Evolutionary conservation across 2,329 filamentous ascomycete genomes (phyloP).

Genomic region (Botrytis sinoallii): DNA sequence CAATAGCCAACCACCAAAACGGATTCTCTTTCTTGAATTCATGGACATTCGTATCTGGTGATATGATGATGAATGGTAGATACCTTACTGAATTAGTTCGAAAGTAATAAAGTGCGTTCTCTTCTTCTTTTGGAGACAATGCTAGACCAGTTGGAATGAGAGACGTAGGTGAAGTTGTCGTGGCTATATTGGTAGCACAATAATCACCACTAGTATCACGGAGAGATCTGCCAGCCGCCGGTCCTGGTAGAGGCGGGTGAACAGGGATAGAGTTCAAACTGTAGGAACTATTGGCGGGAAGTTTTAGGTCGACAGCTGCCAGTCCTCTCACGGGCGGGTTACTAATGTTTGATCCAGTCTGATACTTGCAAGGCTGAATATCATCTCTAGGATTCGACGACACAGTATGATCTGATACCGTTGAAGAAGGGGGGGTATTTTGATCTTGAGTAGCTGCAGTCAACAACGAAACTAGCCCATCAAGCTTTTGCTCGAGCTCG

Average conservation of each 20-base stretch:
- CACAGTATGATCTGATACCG: background rate
- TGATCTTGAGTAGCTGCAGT: conserved; percentile 4
- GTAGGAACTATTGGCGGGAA: background rate
- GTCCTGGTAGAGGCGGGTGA: background rate
- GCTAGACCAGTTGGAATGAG: conserved; percentile 16
- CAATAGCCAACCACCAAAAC: conserved; percentile 51
- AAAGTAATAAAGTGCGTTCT: conserved; percentile 44
- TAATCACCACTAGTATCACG: background rate
- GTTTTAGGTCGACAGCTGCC: background rate
- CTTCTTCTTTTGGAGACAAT: conserved; percentile 41
- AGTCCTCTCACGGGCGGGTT: background rate
- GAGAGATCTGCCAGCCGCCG: background rate
- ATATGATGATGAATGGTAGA: conserved; percentile 47
- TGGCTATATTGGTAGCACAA: background rate
- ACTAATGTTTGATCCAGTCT: background rate
- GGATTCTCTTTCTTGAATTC: conserved; percentile 44
- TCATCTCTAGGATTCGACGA: background rate
- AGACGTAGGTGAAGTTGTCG: background rate
- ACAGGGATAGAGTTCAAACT: background rate
- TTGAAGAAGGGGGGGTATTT: background rate
- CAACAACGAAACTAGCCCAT: conserved; percentile 21
- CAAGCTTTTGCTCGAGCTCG: conserved; percentile 25
- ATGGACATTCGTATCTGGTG: conserved; percentile 40
- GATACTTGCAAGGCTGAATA: background rate
- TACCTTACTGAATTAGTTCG: conserved; percentile 42